A percentile compares a stretch with the other conserved stretches of the same genome.
phyloP scores from a whole-genome alignment of 129 eudicot genomes.

The Centella asiatica region DNA sequence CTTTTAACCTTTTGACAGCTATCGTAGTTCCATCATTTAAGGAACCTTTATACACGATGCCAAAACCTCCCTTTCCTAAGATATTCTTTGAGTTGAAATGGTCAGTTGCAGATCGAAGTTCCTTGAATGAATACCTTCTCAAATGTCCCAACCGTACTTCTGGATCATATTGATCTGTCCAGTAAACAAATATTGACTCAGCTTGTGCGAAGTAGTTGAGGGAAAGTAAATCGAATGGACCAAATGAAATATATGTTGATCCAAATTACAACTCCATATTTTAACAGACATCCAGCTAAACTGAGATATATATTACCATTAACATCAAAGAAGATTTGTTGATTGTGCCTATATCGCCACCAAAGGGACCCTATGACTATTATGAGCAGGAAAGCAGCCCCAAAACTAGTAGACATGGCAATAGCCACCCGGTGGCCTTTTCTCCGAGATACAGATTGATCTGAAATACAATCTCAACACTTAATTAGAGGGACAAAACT shows the following conservation, averaged over 20 bases:
- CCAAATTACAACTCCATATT: not conserved
- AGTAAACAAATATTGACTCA: not conserved
- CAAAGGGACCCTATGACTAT: conserved; percentile 42
- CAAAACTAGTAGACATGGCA: conserved; percentile 71
- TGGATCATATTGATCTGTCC: conserved; percentile 89
- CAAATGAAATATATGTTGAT: no score
- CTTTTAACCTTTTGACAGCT: conserved; percentile 87
- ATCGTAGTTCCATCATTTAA: conserved; percentile 74
- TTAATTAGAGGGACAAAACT: not conserved
- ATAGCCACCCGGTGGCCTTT: conserved; percentile 60
- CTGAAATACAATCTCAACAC: conserved; percentile 20
- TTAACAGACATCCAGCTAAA: not conserved
- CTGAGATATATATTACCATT: conserved; percentile 32
- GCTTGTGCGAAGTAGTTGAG: not conserved
- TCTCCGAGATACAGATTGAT: conserved; percentile 32
- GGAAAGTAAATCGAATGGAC: no score
- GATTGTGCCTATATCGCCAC: conserved; percentile 83
- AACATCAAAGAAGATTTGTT: conserved; percentile 93
- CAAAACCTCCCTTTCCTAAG: conserved; percentile 80
- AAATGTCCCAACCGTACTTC: conserved; percentile 86
- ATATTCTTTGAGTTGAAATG: conserved; percentile 73
- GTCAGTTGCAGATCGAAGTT: conserved; percentile 76
- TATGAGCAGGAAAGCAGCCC: conserved; percentile 48
- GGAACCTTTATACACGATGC: conserved; percentile 68
- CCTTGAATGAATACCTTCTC: conserved; percentile 68